Evolutionary conservation across 169 alveolate genomes (phyloP), one percentile per base, ranked within the genome.

Genomic region (Plasmodium vinckei): DNA sequence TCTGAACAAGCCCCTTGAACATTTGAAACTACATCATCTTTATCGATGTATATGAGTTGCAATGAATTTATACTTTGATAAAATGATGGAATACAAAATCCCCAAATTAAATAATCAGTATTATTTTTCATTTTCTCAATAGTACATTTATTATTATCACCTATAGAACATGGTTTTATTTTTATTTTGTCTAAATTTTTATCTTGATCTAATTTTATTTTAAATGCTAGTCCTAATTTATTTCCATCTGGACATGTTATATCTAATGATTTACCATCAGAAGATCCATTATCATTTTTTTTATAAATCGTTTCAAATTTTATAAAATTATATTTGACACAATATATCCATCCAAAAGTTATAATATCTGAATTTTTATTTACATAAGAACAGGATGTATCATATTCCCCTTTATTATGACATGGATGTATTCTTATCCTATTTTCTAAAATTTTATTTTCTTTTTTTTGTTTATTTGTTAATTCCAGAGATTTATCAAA

Each of bases 341-440:
- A 77, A 39, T 77, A 77, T 19, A 77, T 51, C 88, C 88, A 77
- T 21, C 88, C 88, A 54, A 77, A 77, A 39, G 77, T 63, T n/a
- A 64, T 64, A 46, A 77, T 25, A 61, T 64, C 23, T n/a, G 15
- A 15, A 42, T 23, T 61, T 49, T 77, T 68, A n/a, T 47, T 77
- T 64, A 23, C 61, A 57, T 77, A 68, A 12, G 72, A 61, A 23
- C 88, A 77, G 6, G 88, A 63, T 51, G 65, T 64, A n/a, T 77
- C 88, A 64, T 77, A 77, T 21, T 77, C 77, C 39, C 77, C 88
- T 56, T 64, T 77, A 44, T 51, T 77, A 56, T 49, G n/a, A 19
- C 88, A 77, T 12, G 88, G 88, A 5, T 77, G 47, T 54, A 77
- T 56, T 21, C 56, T 64, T 42, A 77, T 46, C 47, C 46, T 77